Evolutionary conservation across 176 grass and related monocot species (phyloP).

Genomic region (Eleusine indica): DNA sequence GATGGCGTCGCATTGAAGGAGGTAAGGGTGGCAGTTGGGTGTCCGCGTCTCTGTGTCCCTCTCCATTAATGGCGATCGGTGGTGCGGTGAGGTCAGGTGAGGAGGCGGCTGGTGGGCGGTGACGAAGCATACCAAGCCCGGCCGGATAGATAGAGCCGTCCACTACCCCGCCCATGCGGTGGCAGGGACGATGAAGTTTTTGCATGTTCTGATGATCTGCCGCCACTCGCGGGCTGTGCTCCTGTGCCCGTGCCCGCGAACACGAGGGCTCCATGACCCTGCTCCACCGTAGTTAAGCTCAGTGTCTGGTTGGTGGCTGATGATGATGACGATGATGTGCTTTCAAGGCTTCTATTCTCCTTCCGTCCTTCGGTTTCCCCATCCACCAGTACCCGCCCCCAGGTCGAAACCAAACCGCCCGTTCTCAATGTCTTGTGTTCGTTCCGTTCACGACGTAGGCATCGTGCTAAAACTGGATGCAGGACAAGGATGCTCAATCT

Average conservation of each 20-base stretch:
- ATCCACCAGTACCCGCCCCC: no score
- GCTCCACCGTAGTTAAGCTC: neutral
- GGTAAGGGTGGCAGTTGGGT: neutral
- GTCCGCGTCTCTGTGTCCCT: conserved; percentile 1
- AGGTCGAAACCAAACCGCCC: no score
- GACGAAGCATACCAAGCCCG: neutral
- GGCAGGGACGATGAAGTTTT: neutral
- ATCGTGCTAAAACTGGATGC: no score
- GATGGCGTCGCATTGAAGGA: conserved; percentile 5
- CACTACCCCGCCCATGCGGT: neutral
- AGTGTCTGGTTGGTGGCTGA: neutral
- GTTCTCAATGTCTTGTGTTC: no score
- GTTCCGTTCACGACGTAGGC: no score
- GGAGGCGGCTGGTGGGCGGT: neutral
- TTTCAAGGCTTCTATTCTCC: no score
- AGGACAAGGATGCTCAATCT: neutral
- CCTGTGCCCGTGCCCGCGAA: neutral
- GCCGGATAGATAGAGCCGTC: neutral
- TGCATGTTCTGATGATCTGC: neutral
- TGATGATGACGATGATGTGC: neutral
- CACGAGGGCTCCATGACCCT: conserved; percentile 22
- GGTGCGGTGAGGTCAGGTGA: neutral
- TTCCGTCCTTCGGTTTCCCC: no score
- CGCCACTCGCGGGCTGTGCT: neutral
- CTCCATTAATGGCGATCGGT: conserved; percentile 33